Evolutionary conservation across 495 filamentous ascomycete genomes (phyloP).

Genomic region (Aspergillus steynii): DNA sequence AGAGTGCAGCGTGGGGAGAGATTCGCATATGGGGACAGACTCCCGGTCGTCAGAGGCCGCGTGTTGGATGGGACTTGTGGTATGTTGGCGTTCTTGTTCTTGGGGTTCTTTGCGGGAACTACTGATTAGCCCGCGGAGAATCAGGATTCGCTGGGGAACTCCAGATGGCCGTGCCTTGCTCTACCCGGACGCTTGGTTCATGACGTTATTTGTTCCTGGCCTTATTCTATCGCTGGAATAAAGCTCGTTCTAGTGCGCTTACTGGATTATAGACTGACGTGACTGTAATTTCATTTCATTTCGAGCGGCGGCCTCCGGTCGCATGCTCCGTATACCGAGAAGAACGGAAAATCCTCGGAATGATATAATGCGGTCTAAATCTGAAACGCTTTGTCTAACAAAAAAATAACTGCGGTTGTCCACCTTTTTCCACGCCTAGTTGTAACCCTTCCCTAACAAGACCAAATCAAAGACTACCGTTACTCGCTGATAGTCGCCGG

Average conservation of each 20-base stretch:
- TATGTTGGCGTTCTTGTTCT: conserved; percentile 23
- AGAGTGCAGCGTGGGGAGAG: background rate
- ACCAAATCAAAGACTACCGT: conserved; percentile 33
- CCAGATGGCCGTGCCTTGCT: background rate
- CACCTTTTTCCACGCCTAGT: conserved; percentile 9
- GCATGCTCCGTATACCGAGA: background rate
- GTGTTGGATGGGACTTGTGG: conserved; percentile 16
- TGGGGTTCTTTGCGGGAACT: conserved; percentile 5
- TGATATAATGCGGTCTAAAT: background rate
- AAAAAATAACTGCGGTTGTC: background rate
- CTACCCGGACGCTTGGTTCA: background rate
- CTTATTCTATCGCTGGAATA: too few species aligned
- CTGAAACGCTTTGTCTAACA: background rate
- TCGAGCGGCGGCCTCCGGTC: background rate
- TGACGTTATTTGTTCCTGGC: background rate
- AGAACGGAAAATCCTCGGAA: background rate
- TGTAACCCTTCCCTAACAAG: conserved; percentile 17
- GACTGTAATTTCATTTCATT: background rate
- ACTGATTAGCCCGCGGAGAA: conserved; percentile 14
- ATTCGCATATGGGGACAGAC: background rate
- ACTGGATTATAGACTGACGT: background rate
- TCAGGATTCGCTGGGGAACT: conserved; percentile 12
- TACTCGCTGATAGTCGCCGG: conserved; percentile 44
- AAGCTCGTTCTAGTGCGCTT: too few species aligned
- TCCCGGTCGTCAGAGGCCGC: background rate